Percentiles rank a stretch among this genome's conserved stretches.
phyloP scores from a whole-genome alignment of 805 yeast genomes.

The Kazachstania psychrophila region DNA sequence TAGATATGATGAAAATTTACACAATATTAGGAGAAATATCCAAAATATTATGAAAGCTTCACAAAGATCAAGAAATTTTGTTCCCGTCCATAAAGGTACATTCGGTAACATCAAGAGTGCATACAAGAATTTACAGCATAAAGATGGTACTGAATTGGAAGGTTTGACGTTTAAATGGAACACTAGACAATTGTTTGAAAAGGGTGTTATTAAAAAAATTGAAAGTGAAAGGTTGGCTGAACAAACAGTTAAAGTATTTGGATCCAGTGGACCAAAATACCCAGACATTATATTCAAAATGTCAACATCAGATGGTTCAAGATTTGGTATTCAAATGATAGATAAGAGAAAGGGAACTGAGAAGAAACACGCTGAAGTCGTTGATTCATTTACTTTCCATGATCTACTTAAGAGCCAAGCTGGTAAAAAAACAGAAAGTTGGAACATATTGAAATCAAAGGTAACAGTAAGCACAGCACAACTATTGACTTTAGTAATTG shows the following conservation, averaged over 20 bases:
- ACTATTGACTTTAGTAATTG: slow-evolving; percentile 59
- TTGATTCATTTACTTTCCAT: slow-evolving; percentile 53
- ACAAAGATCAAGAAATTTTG: slow-evolving; percentile 32
- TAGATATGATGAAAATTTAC: slow-evolving; percentile 34
- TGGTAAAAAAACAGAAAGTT: slow-evolving; percentile 42
- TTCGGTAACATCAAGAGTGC: slow-evolving; percentile 36
- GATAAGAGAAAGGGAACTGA: slow-evolving; percentile 28
- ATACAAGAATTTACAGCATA: slow-evolving; percentile 30
- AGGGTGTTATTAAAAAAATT: slow-evolving; percentile 53
- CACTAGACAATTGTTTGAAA: slow-evolving; percentile 65
- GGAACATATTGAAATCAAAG: slow-evolving; percentile 57
- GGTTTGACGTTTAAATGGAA: slow-evolving; percentile 64
- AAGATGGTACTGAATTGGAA: slow-evolving; percentile 20
- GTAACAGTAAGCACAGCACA: slow-evolving; percentile 61
- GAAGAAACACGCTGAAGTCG: slow-evolving; percentile 22
- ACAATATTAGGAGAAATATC: slow-evolving; percentile 38
- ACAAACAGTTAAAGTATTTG: slow-evolving; percentile 31
- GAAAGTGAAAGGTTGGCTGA: slow-evolving; percentile 41
- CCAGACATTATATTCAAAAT: slow-evolving; percentile 64
- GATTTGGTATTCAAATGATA: slow-evolving; percentile 54
- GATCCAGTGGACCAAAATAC: slow-evolving; percentile 39
- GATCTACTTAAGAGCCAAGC: slow-evolving; percentile 66
- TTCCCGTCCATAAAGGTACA: slow-evolving; percentile 23
- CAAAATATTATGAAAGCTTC: slow-evolving; percentile 42
- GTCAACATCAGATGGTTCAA: slow-evolving; percentile 64